phyloP scores from a whole-genome alignment of 805 yeast genomes.

The Scheffersomyces ergatensis region DNA sequence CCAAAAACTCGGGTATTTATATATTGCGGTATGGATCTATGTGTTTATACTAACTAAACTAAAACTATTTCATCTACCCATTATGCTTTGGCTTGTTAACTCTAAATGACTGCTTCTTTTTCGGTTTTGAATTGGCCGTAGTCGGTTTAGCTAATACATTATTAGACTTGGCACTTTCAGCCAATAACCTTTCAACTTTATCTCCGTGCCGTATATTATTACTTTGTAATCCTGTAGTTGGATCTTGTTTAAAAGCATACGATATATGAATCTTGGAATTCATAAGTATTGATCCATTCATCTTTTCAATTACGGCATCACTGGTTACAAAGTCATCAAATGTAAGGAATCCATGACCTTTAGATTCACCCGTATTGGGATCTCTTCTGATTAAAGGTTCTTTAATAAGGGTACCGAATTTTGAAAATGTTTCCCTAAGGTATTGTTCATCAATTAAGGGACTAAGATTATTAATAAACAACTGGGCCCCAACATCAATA shows the following conservation, averaged over 20 bases:
- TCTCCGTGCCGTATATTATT: conserved; percentile 70
- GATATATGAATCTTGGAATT: conserved; percentile 59
- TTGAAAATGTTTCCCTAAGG: conserved; percentile 55
- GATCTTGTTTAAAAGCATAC: conserved; percentile 70
- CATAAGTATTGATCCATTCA: conserved; percentile 70
- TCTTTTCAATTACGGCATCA: conserved; percentile 66
- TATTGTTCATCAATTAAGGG: conserved; percentile 60
- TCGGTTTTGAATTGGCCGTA: no score
- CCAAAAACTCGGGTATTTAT: no score
- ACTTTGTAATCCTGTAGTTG: conserved; percentile 30
- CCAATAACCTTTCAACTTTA: conserved; percentile 67
- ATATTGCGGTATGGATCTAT: no score
- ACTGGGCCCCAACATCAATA: conserved; percentile 49
- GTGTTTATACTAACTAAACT: no score
- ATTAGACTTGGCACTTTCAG: conserved; percentile 56
- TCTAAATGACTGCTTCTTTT: not conserved
- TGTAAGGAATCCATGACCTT: conserved; percentile 66
- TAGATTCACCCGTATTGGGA: conserved; percentile 42
- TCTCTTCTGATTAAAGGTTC: conserved; percentile 53
- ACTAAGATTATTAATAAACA: conserved; percentile 61
- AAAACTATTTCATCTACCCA: not conserved
- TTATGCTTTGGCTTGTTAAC: conserved; percentile 3
- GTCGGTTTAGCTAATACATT: conserved; percentile 9
- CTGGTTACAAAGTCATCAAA: conserved; percentile 64
- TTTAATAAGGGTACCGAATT: conserved; percentile 62